Evolutionary conservation across 768 basidiomycete genomes (phyloP).

Genomic region (Lactarius sanguifluus): DNA sequence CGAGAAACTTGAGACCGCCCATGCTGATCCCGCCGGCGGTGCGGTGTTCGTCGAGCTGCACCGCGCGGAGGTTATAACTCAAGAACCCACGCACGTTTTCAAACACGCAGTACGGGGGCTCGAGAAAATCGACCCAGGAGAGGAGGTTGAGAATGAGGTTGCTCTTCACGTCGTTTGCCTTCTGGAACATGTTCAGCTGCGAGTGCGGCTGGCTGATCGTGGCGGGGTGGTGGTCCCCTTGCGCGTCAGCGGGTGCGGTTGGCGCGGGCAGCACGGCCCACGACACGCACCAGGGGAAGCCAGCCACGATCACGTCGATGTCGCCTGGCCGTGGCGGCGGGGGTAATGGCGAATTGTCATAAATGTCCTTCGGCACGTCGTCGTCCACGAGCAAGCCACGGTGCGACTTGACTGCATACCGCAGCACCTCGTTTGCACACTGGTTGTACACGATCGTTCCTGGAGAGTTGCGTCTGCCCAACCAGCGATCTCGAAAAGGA

Average conservation of each 20-base stretch:
- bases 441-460: constrained; percentile 62
- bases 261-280: neutral
- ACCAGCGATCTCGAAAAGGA: constrained; percentile 4
- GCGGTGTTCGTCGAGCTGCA: constrained; percentile 41
- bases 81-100: constrained; percentile 52
- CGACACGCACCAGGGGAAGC: constrained; percentile 68
- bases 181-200: constrained; percentile 65
- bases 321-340: constrained; percentile 50
- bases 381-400: constrained; percentile 34
- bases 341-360: constrained; percentile 43
- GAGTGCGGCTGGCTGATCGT: constrained; percentile 71
- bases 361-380: constrained; percentile 43
- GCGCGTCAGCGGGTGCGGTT: neutral
- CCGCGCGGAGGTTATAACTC: constrained; percentile 40
- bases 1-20: constrained; percentile 71
- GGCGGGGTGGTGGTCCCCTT: neutral
- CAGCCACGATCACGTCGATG: constrained; percentile 62
- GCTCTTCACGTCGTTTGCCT: constrained; percentile 64
- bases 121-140: constrained; percentile 44
- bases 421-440: constrained; percentile 63
- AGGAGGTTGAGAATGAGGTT: constrained; percentile 63
- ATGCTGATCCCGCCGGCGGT: constrained; percentile 64
- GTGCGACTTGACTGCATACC: constrained; percentile 55
- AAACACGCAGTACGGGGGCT: constrained; percentile 47
- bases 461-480: constrained; percentile 51